Percentiles rank a stretch among this genome's conserved stretches.
phyloP scores from a whole-genome alignment of 2,329 filamentous ascomycete species.

The Phialophora tarda region DNA sequence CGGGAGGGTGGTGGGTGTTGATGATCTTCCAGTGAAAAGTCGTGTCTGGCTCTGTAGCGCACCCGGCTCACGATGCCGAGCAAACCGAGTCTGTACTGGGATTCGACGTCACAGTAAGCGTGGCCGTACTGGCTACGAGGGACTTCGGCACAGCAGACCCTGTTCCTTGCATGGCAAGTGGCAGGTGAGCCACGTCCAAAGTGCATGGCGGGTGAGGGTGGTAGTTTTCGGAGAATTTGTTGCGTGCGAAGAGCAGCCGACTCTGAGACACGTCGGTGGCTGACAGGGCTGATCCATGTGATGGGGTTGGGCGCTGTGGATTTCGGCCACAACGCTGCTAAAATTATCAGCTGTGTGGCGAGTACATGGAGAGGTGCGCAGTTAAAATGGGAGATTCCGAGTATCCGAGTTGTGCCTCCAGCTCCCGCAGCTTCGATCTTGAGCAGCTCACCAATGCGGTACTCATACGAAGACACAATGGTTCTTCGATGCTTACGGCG shows the following conservation, averaged over 20 bases:
- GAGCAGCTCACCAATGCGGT: not conserved
- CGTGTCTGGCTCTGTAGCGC: not conserved
- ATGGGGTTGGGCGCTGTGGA: not conserved
- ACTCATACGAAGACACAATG: not conserved
- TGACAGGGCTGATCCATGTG: not conserved
- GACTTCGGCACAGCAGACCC: not conserved
- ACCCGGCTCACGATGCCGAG: slow-evolving; percentile 7
- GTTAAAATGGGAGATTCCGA: not conserved
- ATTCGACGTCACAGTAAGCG: slow-evolving; percentile 12
- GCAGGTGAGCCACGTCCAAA: not conserved
- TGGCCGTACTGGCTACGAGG: not conserved
- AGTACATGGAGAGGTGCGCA: not conserved
- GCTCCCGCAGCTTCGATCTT: not conserved
- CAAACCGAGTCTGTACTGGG: not conserved
- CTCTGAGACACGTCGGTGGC: slow-evolving; percentile 17
- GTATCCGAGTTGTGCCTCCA: not conserved
- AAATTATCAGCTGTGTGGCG: slow-evolving; percentile 11
- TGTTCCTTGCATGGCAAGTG: not conserved
- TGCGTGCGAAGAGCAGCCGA: not conserved
- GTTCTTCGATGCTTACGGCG: not conserved
- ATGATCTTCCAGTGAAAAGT: slow-evolving; percentile 7
- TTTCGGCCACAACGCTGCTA: slow-evolving; percentile 2
- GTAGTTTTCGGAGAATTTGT: slow-evolving; percentile 14
- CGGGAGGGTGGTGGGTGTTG: slow-evolving; percentile 1
- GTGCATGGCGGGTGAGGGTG: slow-evolving; percentile 1